A percentile compares a stretch with the other conserved stretches of the same genome.
Conservation (phyloP, 2,329 filamentous ascomycete species). For the Trichoderma citrinoviride region DNA sequence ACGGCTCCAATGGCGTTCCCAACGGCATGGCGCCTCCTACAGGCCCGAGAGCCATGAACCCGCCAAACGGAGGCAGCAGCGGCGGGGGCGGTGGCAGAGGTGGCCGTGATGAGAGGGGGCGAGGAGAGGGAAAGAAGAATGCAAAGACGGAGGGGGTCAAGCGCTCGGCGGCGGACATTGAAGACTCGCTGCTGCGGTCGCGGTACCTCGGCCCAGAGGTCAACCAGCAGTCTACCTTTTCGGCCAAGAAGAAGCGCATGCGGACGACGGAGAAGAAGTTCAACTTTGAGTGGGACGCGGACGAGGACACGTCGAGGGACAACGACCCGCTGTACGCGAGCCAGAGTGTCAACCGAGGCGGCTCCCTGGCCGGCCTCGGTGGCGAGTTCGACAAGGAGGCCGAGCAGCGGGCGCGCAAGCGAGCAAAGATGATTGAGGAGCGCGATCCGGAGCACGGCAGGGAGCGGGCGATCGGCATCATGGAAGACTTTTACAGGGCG, state of each 20-base stretch:
- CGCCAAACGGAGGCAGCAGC: slow-evolving; percentile 42
- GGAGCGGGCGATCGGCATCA: slow-evolving; percentile 71
- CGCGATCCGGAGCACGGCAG: slow-evolving; percentile 73
- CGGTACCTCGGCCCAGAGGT: slow-evolving; percentile 90
- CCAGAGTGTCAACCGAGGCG: slow-evolving; percentile 33
- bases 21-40: slow-evolving; percentile 54
- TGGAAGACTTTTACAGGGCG: slow-evolving; percentile 76
- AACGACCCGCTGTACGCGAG: slow-evolving; percentile 73
- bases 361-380: slow-evolving; percentile 48
- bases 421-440: slow-evolving; percentile 68
- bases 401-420: slow-evolving; percentile 54
- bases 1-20: slow-evolving; percentile 29
- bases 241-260: slow-evolving; percentile 91
- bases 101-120: slow-evolving; percentile 38
- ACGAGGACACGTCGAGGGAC: slow-evolving; percentile 72
- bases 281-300: slow-evolving; percentile 96
- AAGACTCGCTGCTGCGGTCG: slow-evolving; percentile 71
- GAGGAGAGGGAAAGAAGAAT: slow-evolving; percentile 39
- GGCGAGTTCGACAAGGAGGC: slow-evolving; percentile 53
- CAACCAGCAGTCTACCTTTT: slow-evolving; percentile 80
- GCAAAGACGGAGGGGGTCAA: slow-evolving; percentile 38
- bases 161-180: slow-evolving; percentile 58
- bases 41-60: slow-evolving; percentile 64
- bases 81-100: slow-evolving; percentile 32
- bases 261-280: slow-evolving; percentile 95